These are phyloP conservation scores for Aureobasidium sp. DNA, from an alignment of 2,329 filamentous ascomycete species.

Conservation along the genomic window DNA sequence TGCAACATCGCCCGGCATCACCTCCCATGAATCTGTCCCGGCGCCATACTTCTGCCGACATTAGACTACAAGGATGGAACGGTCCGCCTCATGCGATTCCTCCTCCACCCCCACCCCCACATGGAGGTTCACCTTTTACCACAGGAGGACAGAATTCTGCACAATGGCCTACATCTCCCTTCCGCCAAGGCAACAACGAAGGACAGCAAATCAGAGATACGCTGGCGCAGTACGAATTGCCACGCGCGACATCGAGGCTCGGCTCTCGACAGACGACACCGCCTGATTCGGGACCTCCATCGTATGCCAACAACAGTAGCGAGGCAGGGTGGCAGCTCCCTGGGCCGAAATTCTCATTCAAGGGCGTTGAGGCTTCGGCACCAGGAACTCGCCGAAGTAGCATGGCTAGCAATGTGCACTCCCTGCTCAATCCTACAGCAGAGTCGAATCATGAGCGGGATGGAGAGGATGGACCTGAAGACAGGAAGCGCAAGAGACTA, in stretches of 20 bases:
- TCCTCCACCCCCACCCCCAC: slow-evolving; percentile 30
- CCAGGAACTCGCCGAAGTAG: slow-evolving; percentile 60
- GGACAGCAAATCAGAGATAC: slow-evolving; percentile 57
- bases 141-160: slow-evolving; percentile 50
- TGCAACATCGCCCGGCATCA: slow-evolving; percentile 34
- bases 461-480: slow-evolving; percentile 54
- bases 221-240: slow-evolving; percentile 57
- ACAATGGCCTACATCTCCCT: slow-evolving; percentile 61
- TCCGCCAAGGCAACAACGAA: slow-evolving; percentile 39
- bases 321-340: slow-evolving; percentile 51
- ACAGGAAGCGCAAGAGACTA: slow-evolving; percentile 54
- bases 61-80: slow-evolving; percentile 62
- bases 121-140: slow-evolving; percentile 52
- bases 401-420: slow-evolving; percentile 64
- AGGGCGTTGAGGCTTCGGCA: slow-evolving; percentile 42
- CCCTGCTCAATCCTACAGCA: slow-evolving; percentile 59
- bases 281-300: slow-evolving; percentile 23
- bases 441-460: slow-evolving; percentile 50
- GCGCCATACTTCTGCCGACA: slow-evolving; percentile 91
- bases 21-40: slow-evolving; percentile 62
- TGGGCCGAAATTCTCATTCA: slow-evolving; percentile 41
- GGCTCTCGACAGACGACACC: slow-evolving; percentile 47
- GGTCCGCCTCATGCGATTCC: slow-evolving; percentile 50
- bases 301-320: slow-evolving; percentile 40
- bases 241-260: slow-evolving; percentile 40